Evolutionary conservation across 305 asterid species (phyloP), one percentile per base, ranked within the genome.

Genomic region (Fraxinus ornus): DNA sequence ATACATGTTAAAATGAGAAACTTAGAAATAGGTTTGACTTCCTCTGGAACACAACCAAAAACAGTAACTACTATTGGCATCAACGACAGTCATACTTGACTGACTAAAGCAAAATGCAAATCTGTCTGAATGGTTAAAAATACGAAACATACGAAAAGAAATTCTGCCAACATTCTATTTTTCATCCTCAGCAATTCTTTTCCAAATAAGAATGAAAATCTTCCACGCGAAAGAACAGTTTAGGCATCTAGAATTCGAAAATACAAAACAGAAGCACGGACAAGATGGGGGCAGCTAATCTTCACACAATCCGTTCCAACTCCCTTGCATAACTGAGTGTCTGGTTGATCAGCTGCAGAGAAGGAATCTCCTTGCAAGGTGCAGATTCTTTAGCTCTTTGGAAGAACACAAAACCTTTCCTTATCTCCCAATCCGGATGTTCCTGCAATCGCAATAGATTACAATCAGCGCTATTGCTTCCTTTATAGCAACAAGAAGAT

Each of bases 341-440:
- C 87, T 90, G 90, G 70, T 87, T 90, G 80, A 90, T 88, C 71
- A 90, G 92, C 86, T 94, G 97, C 89, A 94, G 84, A 3, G 98
- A 95, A 0, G 98, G 99, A 19, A 95, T 95, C 93, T 94, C 98
- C 92, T 92, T 95, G 94, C 96, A 95, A 30, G 97, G 93, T 1
- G 89, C 83, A 9, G 94, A 88, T 81, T 94, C 99, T 83, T 94
- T 94, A 1, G 95, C 93, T 83, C 84, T 88, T 83, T 92, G 95
- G 88, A 95, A 94, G 44, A 88, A 84, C 79, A 95, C 91, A 60
- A 81, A 78, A 7, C 93, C 95, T 10, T 86, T 82, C 82, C 91
- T 88, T 30, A 93, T 87, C 90, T 94, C 99, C 99, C 98, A 95
- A 84, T 92, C 98, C 0, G 97, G 95, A 78, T 93, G 97, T 83